Conservation (phyloP, 371 early-diverging fungal species). For the Mortierella sp. region DNA sequence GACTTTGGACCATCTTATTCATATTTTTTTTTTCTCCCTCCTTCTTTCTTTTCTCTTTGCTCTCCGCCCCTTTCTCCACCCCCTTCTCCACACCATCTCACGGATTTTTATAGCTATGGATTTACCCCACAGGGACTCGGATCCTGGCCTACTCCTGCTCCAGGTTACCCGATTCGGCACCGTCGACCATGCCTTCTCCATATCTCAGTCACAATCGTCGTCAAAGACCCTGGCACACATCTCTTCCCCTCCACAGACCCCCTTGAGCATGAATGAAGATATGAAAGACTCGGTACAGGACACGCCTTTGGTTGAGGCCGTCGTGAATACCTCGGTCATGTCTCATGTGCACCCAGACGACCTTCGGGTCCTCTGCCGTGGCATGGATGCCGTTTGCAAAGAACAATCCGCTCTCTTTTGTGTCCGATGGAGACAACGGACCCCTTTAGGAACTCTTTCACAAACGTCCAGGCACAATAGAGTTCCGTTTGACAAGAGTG, state of each 20-base stretch:
- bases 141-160: slow-evolving; percentile 21
- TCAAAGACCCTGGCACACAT: background rate
- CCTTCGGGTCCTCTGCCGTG: slow-evolving; percentile 34
- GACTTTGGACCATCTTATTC: no score
- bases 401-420: slow-evolving; percentile 16
- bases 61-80: no score
- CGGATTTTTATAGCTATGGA: background rate
- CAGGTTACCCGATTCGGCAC: slow-evolving; percentile 48
- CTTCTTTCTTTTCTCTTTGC: no score
- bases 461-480: background rate
- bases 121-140: background rate
- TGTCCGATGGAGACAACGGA: slow-evolving; percentile 26
- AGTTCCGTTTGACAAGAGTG: background rate
- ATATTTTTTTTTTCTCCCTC: no score
- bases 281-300: background rate
- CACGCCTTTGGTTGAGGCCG: slow-evolving; percentile 1
- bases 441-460: background rate
- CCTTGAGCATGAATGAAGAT: background rate
- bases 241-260: background rate
- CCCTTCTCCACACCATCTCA: no score
- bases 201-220: slow-evolving; percentile 10
- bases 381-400: slow-evolving; percentile 33
- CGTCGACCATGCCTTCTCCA: slow-evolving; percentile 35
- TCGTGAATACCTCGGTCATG: slow-evolving; percentile 34
- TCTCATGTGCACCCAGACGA: slow-evolving; percentile 39